Evolutionary conservation across 805 yeast species (phyloP).

Genomic region (Nakazawaea wyomingensis): DNA sequence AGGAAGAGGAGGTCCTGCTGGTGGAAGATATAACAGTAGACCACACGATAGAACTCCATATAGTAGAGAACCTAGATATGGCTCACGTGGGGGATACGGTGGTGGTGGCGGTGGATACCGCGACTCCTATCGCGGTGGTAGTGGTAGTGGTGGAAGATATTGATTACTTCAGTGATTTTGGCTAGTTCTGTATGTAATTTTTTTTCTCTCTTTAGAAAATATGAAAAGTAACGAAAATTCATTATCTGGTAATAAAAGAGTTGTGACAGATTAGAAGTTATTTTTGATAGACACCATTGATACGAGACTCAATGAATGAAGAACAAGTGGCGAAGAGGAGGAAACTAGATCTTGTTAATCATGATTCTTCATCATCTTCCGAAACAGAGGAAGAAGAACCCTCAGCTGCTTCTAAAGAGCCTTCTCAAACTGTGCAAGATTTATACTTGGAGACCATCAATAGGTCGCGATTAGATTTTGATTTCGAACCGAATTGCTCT

Average conservation of each 20-base stretch:
- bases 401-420: too few species aligned
- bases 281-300: neutral
- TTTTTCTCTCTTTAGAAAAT: too few species aligned
- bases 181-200: too few species aligned
- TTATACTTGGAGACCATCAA: slow-evolving; percentile 39
- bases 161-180: too few species aligned
- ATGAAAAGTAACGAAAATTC: too few species aligned
- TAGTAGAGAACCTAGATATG: slow-evolving; percentile 5
- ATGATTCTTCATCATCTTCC: neutral
- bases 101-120: neutral
- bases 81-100: too few species aligned
- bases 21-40: neutral
- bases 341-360: neutral
- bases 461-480: slow-evolving; percentile 53
- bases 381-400: neutral
- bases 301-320: neutral
- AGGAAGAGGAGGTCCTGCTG: neutral
- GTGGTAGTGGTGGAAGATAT: slow-evolving; percentile 2
- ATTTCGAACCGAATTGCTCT: slow-evolving; percentile 61
- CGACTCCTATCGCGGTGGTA: neutral
- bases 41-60: slow-evolving; percentile 4
- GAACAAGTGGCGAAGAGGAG: neutral
- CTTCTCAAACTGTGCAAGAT: slow-evolving; percentile 8
- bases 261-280: too few species aligned
- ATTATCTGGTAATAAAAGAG: too few species aligned